Evolutionary conservation across 495 filamentous ascomycete species (phyloP).

Genomic region (Tuber aestivum): DNA sequence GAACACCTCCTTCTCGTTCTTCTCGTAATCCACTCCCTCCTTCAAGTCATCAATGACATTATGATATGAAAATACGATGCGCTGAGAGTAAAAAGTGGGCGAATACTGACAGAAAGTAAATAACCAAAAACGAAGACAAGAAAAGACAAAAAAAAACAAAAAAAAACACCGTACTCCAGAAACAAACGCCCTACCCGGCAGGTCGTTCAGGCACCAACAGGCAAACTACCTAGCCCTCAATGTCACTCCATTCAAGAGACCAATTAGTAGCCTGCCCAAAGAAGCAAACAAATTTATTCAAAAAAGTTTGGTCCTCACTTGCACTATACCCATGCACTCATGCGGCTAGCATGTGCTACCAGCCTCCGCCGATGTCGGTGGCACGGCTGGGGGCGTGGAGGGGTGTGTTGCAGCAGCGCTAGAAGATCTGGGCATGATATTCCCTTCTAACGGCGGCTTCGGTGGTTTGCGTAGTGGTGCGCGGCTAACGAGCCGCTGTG

Average conservation of each 20-base stretch:
- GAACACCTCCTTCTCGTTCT: background rate
- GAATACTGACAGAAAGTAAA: background rate
- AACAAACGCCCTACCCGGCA: background rate
- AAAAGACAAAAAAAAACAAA: background rate
- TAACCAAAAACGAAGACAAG: background rate
- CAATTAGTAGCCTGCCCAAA: background rate
- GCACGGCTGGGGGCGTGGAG: background rate
- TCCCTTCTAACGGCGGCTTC: background rate
- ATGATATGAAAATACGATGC: background rate
- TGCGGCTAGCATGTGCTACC: background rate
- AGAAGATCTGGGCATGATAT: background rate
- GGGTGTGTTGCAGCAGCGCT: background rate
- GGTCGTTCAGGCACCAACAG: background rate
- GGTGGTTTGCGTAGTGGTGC: slow-evolving; percentile 19
- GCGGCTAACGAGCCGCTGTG: slow-evolving; percentile 34
- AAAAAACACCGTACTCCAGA: background rate
- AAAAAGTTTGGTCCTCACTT: background rate
- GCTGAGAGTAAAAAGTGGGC: background rate
- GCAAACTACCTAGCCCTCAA: background rate
- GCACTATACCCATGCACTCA: background rate
- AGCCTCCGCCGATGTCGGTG: background rate
- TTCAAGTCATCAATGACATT: background rate
- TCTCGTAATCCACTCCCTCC: background rate
- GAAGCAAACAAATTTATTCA: background rate
- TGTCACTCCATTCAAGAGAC: background rate